Conservation (phyloP, 1,139 yeast species). For the Pneumocystis jirovecii region DNA sequence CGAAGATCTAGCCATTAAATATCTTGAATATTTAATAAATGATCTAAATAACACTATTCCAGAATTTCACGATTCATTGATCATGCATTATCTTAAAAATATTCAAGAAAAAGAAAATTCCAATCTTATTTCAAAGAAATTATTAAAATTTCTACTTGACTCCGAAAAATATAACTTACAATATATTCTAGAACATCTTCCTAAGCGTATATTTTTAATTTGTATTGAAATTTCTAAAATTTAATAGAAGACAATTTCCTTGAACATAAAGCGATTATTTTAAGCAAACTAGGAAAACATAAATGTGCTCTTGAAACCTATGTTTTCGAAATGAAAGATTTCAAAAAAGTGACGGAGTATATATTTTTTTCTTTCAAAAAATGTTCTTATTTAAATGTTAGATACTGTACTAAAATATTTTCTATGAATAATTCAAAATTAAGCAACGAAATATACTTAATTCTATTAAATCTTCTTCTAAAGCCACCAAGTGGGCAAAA, state of each 20-base stretch:
- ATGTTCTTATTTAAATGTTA: constrained; percentile 32
- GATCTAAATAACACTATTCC: constrained; percentile 33
- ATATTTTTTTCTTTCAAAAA: constrained; percentile 23
- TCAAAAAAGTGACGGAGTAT: constrained; percentile 40
- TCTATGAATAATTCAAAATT: neutral
- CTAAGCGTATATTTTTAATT: constrained; percentile 14
- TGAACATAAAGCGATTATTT: constrained; percentile 41
- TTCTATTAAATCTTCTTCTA: constrained; percentile 25
- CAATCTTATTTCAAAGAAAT: neutral
- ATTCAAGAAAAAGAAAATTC: constrained; percentile 15
- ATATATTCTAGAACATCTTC: constrained; percentile 21
- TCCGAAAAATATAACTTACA: constrained; percentile 26
- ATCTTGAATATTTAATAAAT: constrained; percentile 47
- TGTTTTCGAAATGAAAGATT: constrained; percentile 44
- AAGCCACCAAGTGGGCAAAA: constrained; percentile 15
- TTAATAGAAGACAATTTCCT: constrained; percentile 17
- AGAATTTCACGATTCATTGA: constrained; percentile 38
- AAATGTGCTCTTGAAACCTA: constrained; percentile 49
- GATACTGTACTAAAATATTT: constrained; percentile 22
- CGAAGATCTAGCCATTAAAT: constrained; percentile 32
- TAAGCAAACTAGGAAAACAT: constrained; percentile 48
- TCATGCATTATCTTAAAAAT: constrained; percentile 37
- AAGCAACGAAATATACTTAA: constrained; percentile 15
- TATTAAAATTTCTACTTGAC: constrained; percentile 12
- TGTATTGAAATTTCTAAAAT: neutral